Conservation (phyloP, 1,284 basidiomycete genomes). For the Waitea zeae region DNA sequence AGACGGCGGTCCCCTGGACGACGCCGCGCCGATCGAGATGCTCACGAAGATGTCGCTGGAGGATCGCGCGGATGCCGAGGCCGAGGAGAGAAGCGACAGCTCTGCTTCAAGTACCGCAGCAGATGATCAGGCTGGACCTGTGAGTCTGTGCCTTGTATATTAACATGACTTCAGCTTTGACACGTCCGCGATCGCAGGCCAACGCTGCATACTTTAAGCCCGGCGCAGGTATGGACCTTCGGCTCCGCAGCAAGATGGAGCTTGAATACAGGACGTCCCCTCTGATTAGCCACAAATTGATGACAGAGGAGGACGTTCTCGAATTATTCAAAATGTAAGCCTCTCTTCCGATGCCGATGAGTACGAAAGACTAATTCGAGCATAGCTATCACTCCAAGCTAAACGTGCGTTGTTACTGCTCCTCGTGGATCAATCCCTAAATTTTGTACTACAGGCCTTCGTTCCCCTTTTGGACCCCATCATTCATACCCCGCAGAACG, state of each 20-base stretch:
- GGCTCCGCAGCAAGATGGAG: too few relatives aligned
- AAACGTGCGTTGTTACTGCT: slow-evolving; percentile 31
- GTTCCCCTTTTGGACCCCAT: slow-evolving; percentile 57
- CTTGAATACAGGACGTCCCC: too few relatives aligned
- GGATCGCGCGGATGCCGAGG: too few relatives aligned
- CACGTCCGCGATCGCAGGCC: slow-evolving; percentile 37
- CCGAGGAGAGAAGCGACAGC: slow-evolving; percentile 16
- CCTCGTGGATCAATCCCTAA: background rate
- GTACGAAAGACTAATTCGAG: too few relatives aligned
- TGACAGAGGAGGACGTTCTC: too few relatives aligned
- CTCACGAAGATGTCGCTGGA: slow-evolving; percentile 54
- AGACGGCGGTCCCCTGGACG: slow-evolving; percentile 36
- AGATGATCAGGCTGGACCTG: background rate
- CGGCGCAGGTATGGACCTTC: slow-evolving; percentile 23
- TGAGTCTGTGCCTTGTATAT: background rate
- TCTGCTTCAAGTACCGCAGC: background rate
- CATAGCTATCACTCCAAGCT: slow-evolving; percentile 46
- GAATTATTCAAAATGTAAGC: slow-evolving; percentile 68
- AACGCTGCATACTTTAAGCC: slow-evolving; percentile 72
- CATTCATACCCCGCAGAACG: slow-evolving; percentile 53
- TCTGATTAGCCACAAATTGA: too few relatives aligned
- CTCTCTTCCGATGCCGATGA: too few relatives aligned
- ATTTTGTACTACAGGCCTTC: slow-evolving; percentile 33
- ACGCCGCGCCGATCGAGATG: slow-evolving; percentile 53
- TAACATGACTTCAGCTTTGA: background rate